Evolutionary conservation across 306 rosid genomes (phyloP), one percentile per base, ranked within the genome.

Genomic region (Cucurbita moschata): DNA sequence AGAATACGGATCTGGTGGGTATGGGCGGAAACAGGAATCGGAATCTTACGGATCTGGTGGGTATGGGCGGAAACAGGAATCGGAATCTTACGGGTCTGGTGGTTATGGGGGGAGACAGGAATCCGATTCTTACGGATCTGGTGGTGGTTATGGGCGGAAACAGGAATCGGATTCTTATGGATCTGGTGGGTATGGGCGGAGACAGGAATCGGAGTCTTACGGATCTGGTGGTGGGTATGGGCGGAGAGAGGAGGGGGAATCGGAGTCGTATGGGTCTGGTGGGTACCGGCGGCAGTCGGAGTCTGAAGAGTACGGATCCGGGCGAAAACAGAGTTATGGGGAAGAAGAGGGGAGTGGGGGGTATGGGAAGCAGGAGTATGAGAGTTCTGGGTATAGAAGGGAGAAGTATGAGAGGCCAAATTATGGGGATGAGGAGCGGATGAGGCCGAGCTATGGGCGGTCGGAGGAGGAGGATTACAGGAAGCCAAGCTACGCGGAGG

Each of bases 401-500:
- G 46, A 56, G 37, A 79, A 76, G 46, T 79, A 58, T 47, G 82
- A 68, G 72, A 81, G 74, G 75, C 87, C 85, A 9, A 64, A 77
- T 50, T 86, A 82, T 71, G 90, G 79, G 46, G 73, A 58, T 26
- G 75, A 39, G 6, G 69, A 69, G 46, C 66, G 43, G 82, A 71
- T 60, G 81, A 82, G 51, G 61, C 79, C 79, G 3, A 74, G 74
- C 43, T 81, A 81, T 51, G 84, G 84, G 9, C 70, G 87, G 3
- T 54, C 79, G 9, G 87, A 83, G 76, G 86, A 82, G 21, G 83
- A 81, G 76, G 86, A 47, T 61, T 65, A 82, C 75, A 54, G 77
- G 26, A 81, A 80, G 73, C 86, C 85, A 4, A 70, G 83, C 12
- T 80, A 83, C 65, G 88, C 39, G 76, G 93, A 83, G 16, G 84